A percentile compares a stretch with the other conserved stretches of the same genome.
These are phyloP conservation scores for Malbranchea cinnamomea DNA, from an alignment of 2,329 filamentous ascomycete species.

Conservation along the genomic window DNA sequence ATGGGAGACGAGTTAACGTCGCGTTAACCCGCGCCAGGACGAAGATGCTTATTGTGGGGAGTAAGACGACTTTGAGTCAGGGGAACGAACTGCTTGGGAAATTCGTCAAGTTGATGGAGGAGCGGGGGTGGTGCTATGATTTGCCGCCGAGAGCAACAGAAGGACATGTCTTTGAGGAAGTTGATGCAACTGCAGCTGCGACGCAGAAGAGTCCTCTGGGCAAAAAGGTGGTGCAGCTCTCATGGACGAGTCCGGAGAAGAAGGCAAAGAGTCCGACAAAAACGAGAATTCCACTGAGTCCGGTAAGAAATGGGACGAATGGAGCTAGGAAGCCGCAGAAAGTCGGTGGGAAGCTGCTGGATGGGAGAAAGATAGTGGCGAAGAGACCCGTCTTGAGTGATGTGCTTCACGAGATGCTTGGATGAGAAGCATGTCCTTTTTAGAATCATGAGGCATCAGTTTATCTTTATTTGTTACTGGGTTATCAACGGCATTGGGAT, in stretches of 20 bases:
- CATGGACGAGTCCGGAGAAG: conserved; percentile 8
- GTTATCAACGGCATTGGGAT: too few species aligned
- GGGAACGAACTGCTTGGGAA: conserved; percentile 59
- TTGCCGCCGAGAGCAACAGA: conserved; percentile 49
- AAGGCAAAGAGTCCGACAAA: conserved; percentile 18
- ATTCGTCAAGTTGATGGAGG: conserved; percentile 65
- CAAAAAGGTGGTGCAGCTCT: not conserved
- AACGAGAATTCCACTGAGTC: conserved; percentile 17
- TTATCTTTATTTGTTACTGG: conserved; percentile 6
- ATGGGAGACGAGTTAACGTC: conserved; percentile 90
- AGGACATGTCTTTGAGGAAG: conserved; percentile 50
- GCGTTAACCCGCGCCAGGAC: conserved; percentile 86
- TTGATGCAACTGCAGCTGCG: conserved; percentile 4
- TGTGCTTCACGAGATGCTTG: conserved; percentile 53
- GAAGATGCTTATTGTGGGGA: conserved; percentile 80
- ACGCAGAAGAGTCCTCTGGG: not conserved
- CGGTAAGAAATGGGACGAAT: conserved; percentile 24
- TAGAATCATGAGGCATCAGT: conserved; percentile 1
- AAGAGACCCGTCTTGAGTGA: conserved; percentile 56
- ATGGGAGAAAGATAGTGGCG: conserved; percentile 41
- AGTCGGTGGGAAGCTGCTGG: conserved; percentile 41
- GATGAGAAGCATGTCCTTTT: conserved; percentile 12
- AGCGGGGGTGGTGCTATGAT: conserved; percentile 65
- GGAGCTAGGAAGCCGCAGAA: conserved; percentile 39
- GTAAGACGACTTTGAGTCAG: conserved; percentile 54